Base-by-base conservation (phyloP, 1,139 yeast species). In the Yamadazyma buinensis region DNA sequence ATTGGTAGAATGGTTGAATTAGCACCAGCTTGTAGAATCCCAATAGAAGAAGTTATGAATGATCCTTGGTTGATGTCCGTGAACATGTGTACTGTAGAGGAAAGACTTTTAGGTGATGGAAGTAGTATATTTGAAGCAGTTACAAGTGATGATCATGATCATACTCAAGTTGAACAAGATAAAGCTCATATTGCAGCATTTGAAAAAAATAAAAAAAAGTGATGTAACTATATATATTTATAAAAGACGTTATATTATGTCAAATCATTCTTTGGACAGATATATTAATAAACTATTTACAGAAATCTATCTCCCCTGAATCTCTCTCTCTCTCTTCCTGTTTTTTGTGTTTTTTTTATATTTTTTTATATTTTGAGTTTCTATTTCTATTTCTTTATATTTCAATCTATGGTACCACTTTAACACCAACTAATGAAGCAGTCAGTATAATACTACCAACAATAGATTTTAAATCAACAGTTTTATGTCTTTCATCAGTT, bases 121-220 rank as follows among this genome's bases (percentile, higher is more conserved):
- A 33, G 75, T 55, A 33, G 50, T 30, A 42, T 39, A 13, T 61
- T 54, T 48, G 65, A 55, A 29, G 67, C 64, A 7, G 51, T 59
- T 24, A 55, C 55, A 36, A 72, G 76, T 28, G 60, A 64, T 4
- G 81, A 77, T 51, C 97, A 90, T 54, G 72, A 70, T 29, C 97
- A 90, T 55, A 85, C 96, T 1, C 79, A 78, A 48, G 97, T 90
- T 34, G 95, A 87, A 49, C 95, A 86, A 56, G 81, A 87, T 39
- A 95, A 86, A 49, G 97, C 97, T 0, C 97, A 90, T 57, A 90
- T 90, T 61, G 96, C 97, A 12, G 84, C 94, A 34, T 73, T 87
- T 47, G 97, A 90, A 54, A 84, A 81, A 67, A 79, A 74, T 48
- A 84, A 82, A 57, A 77, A 72, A 54, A 70, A 73, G 47, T 64